Percentiles rank a stretch among this genome's conserved stretches.
phyloP scores from a whole-genome alignment of 805 yeast genomes.

The Candida silvatica region DNA sequence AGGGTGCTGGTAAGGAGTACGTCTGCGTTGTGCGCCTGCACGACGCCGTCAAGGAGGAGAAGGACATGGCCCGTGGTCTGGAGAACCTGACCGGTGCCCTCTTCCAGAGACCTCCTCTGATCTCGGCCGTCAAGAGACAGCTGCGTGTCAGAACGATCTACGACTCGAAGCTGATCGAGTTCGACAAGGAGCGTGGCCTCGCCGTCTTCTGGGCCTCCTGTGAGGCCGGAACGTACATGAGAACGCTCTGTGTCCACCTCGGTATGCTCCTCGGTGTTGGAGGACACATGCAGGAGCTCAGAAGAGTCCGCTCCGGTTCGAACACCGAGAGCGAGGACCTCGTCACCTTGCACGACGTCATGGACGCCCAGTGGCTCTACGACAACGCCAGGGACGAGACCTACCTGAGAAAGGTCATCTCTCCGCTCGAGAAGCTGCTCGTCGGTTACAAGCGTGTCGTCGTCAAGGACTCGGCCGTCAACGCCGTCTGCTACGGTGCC shows the following conservation, averaged over 20 bases:
- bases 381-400: conserved; percentile 97
- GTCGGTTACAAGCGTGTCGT: conserved; percentile 96
- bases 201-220: conserved; percentile 99
- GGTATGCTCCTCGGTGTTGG: conserved; percentile 99
- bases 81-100: conserved; percentile 97
- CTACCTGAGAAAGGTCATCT: conserved; percentile 85
- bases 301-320: conserved; percentile 99
- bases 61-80: conserved; percentile 73
- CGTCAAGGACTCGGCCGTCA: conserved; percentile 86
- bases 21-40: conserved; percentile 96
- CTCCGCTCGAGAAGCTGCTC: conserved; percentile 89
- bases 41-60: conserved; percentile 84
- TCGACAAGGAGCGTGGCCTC: conserved; percentile 91
- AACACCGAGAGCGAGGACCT: conserved; percentile 81
- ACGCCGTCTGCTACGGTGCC: conserved; percentile 98
- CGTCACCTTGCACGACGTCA: conserved; percentile 93
- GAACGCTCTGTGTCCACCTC: conserved; percentile 96
- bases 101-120: conserved; percentile 98
- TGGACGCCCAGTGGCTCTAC: conserved; percentile 97
- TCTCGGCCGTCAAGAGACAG: conserved; percentile 98
- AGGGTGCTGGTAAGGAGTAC: conserved; percentile 99
- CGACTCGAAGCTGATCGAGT: conserved; percentile 91
- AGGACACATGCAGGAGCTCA: conserved; percentile 99
- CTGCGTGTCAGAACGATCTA: conserved; percentile 96
- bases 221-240: conserved; percentile 99